Base-by-base conservation (phyloP, 2,329 filamentous ascomycete genomes). In the Graphiopsis chlorocephala region DNA sequence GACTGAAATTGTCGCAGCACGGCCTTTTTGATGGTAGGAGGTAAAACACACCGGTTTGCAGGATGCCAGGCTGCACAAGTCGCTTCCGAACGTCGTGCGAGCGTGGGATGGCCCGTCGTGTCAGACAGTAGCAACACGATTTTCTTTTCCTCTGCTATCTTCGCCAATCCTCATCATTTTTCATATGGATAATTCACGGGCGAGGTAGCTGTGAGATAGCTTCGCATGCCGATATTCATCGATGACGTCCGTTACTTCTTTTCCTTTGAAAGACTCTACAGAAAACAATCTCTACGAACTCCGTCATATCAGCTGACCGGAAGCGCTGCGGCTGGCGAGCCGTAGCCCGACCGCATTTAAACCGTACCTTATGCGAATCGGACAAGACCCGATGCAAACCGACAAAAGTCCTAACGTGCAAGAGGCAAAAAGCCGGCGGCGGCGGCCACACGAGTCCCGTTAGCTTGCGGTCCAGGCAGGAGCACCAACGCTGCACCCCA, bases 401-500 rank as follows among this genome's bases (percentile, higher is more conserved):
- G 38, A 45, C 10, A 20, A 45, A 45, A 45, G 17, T 23, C 38
- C 38, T 45, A 12, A n/a, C 38, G 23, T 12, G n/a, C 38, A 45
- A 45, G 23, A 45, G 12, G n/a, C 38, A 45, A 45, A 45, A 45
- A n/a, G n/a, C n/a, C n/a, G n/a, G n/a, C n/a, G 38, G n/a, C 38
- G 38, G 38, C 17, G 35, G 35, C 35, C 15, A 38, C 33, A 20
- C 17, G 38, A 45, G 38, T 45, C 38, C 38, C 23, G 4, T 4
- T 45, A 45, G 38, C n/a, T 11, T n/a, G 38, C 8, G 23, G 38
- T 45, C 38, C 38, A 45, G 38, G 38, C 38, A 20, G n/a, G 38
- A 53, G 29, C 50, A 29, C 50, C 50, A 53, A 4, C 50, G 53
- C 53, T 56, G 53, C 53, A 56, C 53, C 53, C 53, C 53, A 33